Conservation (phyloP, 106 monocot genomes). For the Acanthochlamys bracteata region DNA sequence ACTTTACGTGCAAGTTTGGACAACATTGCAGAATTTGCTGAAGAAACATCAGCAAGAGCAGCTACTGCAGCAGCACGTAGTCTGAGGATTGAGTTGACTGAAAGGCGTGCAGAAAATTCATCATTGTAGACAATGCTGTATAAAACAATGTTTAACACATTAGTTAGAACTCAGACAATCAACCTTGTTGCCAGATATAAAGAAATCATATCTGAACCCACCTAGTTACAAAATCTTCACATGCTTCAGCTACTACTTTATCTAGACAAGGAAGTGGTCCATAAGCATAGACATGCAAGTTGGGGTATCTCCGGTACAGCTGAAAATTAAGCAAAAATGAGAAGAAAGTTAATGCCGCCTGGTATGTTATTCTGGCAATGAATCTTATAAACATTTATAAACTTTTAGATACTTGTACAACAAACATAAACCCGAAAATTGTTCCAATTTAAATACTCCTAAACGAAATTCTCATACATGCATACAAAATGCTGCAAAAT, state of each 20-base stretch:
- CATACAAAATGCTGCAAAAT: too few species aligned
- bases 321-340: conserved; percentile 11
- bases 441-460: too few species aligned
- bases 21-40: conserved; percentile 65
- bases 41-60: conserved; percentile 76
- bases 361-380: too few species aligned
- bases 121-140: conserved; percentile 88
- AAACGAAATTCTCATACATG: too few species aligned
- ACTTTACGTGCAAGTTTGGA: conserved; percentile 55
- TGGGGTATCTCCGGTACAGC: conserved; percentile 60
- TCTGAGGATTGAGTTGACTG: conserved; percentile 75
- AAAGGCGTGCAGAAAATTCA: conserved; percentile 92
- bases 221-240: conserved; percentile 83
- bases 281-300: conserved; percentile 88
- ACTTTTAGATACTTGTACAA: too few species aligned
- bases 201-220: conserved; percentile 12
- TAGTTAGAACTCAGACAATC: conserved; percentile 1
- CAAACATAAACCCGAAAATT: too few species aligned
- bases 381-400: not conserved
- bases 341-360: too few species aligned
- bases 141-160: not conserved
- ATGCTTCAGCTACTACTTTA: conserved; percentile 78
- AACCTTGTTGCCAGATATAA: not conserved
- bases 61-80: conserved; percentile 74
- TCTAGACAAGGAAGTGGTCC: conserved; percentile 89